Percentiles rank a stretch among this genome's conserved stretches.
phyloP scores from a whole-genome alignment of 2,329 filamentous ascomycete species.

The Diaporthe amygdali region DNA sequence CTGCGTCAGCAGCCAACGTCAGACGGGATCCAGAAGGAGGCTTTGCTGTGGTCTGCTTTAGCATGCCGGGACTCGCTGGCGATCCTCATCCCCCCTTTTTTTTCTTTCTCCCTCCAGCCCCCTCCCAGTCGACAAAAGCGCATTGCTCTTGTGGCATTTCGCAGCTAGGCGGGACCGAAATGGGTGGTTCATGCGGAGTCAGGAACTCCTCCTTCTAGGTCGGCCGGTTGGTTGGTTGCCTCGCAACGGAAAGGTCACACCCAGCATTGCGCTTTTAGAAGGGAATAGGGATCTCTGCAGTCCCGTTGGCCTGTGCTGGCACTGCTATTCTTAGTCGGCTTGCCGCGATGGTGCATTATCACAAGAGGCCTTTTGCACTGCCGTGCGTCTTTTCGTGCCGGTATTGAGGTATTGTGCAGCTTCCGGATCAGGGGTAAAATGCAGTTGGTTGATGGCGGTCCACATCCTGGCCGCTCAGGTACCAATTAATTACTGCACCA shows the following conservation, averaged over 20 bases:
- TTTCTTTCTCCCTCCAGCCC: too few relatives aligned
- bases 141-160: background rate
- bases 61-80: background rate
- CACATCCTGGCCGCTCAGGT: background rate
- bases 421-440: background rate
- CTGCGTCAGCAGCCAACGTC: slow-evolving; percentile 5
- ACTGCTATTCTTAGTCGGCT: background rate
- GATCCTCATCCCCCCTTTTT: background rate
- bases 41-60: too few relatives aligned
- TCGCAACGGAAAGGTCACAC: background rate
- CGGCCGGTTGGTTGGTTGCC: background rate
- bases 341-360: background rate
- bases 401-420: background rate
- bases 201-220: background rate
- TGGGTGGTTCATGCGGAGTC: background rate
- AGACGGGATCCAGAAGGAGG: background rate
- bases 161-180: background rate
- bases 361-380: background rate
- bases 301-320: background rate
- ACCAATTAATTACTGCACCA: background rate
- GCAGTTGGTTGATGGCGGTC: background rate
- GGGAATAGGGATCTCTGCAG: background rate
- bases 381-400: background rate
- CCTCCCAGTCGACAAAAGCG: too few relatives aligned
- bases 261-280: background rate